These are phyloP conservation scores for Zygosaccharomyces pseudobailii DNA, from an alignment of 1,139 yeast genomes.

Conservation along the genomic window DNA sequence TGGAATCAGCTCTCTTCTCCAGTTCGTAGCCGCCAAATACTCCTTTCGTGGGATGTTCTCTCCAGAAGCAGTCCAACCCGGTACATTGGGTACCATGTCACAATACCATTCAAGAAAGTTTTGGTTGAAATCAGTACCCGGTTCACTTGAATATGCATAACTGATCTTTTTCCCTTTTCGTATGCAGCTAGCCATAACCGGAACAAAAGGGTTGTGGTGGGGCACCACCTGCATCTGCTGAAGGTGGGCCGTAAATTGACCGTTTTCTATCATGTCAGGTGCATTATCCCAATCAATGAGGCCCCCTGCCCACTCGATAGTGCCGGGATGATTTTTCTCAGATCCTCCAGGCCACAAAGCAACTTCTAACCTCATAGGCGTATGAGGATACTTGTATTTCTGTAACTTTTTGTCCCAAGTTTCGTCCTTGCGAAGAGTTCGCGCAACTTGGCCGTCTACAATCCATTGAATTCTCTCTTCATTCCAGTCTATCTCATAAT, in stretches of 20 bases:
- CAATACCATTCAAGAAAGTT: conserved; percentile 14
- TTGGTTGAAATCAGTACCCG: conserved; percentile 8
- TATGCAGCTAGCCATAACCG: conserved; percentile 9
- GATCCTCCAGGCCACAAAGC: conserved; percentile 95
- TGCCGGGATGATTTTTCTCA: conserved; percentile 60
- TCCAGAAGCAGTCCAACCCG: conserved; percentile 10
- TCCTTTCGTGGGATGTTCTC: conserved; percentile 6
- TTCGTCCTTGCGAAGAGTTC: conserved; percentile 61
- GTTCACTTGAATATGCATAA: conserved; percentile 9
- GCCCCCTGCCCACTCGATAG: conserved; percentile 95
- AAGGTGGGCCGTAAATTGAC: conserved; percentile 28
- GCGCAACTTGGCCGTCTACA: conserved; percentile 61
- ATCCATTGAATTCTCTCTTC: conserved; percentile 69
- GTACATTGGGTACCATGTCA: conserved; percentile 12
- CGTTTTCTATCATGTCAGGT: conserved; percentile 29
- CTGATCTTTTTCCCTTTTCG: conserved; percentile 5
- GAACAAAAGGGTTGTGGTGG: conserved; percentile 18
- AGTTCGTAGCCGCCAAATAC: not conserved
- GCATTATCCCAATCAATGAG: conserved; percentile 60
- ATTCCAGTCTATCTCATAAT: conserved; percentile 78
- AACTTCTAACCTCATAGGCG: conserved; percentile 80
- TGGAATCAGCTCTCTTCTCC: not conserved
- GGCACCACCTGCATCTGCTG: conserved; percentile 23
- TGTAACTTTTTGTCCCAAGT: conserved; percentile 43
- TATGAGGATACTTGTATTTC: conserved; percentile 66